These are phyloP conservation scores for Casuarina cunninghamiana DNA, from an alignment of 306 rosid species.

Conservation along the genomic window DNA sequence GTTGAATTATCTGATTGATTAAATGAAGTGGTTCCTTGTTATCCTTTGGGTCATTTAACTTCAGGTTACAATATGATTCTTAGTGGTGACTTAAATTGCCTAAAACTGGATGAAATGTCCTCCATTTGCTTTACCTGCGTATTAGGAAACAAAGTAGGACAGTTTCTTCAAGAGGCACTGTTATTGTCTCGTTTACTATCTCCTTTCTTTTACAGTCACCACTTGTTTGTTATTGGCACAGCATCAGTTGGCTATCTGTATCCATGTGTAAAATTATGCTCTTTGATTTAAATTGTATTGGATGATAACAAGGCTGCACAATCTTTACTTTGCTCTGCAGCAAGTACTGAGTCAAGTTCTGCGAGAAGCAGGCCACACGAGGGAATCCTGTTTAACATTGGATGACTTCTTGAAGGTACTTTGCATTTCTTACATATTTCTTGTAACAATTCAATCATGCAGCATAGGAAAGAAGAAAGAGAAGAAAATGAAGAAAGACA, in stretches of 20 bases:
- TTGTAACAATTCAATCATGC: slow-evolving; percentile 8
- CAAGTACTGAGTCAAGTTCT: slow-evolving; percentile 64
- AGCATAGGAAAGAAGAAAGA: slow-evolving; percentile 4
- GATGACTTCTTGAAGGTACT: slow-evolving; percentile 81
- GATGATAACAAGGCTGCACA: slow-evolving; percentile 7
- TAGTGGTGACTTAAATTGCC: not conserved
- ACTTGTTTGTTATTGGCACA: not conserved
- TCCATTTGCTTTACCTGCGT: not conserved
- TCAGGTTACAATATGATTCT: not conserved
- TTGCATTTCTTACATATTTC: slow-evolving; percentile 15
- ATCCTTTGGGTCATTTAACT: not conserved
- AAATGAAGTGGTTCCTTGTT: not conserved
- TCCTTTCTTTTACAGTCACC: not conserved
- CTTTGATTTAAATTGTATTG: slow-evolving; percentile 8
- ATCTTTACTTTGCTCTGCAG: slow-evolving; percentile 44
- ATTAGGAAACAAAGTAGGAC: not conserved
- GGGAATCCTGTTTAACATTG: slow-evolving; percentile 58
- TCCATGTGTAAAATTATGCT: slow-evolving; percentile 3
- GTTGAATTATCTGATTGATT: not conserved
- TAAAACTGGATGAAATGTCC: not conserved
- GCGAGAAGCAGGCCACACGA: slow-evolving; percentile 77
- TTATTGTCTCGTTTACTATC: not conserved
- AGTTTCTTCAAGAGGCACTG: not conserved
- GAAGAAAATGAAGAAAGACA: not conserved
- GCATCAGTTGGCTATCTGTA: not conserved